Base-by-base conservation (phyloP, 2,329 filamentous ascomycete genomes). In the Sodiomyces alkalinus region DNA sequence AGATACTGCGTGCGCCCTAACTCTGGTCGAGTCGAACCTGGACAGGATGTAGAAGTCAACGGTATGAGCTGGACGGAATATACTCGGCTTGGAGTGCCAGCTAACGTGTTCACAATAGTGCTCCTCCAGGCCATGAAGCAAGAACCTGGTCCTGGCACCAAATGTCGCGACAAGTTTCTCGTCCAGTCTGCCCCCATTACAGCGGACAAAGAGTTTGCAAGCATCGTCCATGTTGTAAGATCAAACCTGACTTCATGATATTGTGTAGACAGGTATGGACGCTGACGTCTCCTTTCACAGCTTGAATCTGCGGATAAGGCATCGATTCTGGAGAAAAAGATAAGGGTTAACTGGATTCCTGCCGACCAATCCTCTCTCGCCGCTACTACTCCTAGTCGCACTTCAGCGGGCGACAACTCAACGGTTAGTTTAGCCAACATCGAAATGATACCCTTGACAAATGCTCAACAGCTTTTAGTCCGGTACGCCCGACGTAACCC, bases 1-100 rank as follows among this genome's bases (percentile, higher is more conserved):
- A 94, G 87, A 65, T 98, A 98, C 62, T 96, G 90, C 54, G 87
- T 96, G 33, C 77, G 90, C 46, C 87, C 90, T 32, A 96, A 98
- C 64, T 93, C 86, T 29, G 90, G 90, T 45, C 80, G 86, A 52
- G 90, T 98, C 53, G 86, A 93, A 51, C 76, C 86, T 21, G 82
- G 85, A 42, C 72, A 80, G 53, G 70, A 80, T 53, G 86, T 98
- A 41, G 85, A 94, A 55, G 87, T 98, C 39, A 78, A 86, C 53
- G 86, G 86, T 93, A 64, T 43, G 68, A 45, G 33, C n/a, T n/a
- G n/a, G n/a, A n/a, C n/a, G n/a, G n/a, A n/a, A n/a, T n/a, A n/a
- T n/a, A n/a, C n/a, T n/a, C n/a, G n/a, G n/a, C n/a, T n/a, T n/a
- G n/a, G n/a, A n/a, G n/a, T n/a, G n/a, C n/a, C n/a, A n/a, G n/a